These are phyloP conservation scores for Trichoderma pleuroti DNA, from an alignment of 2,329 filamentous ascomycete species.

Conservation along the genomic window DNA sequence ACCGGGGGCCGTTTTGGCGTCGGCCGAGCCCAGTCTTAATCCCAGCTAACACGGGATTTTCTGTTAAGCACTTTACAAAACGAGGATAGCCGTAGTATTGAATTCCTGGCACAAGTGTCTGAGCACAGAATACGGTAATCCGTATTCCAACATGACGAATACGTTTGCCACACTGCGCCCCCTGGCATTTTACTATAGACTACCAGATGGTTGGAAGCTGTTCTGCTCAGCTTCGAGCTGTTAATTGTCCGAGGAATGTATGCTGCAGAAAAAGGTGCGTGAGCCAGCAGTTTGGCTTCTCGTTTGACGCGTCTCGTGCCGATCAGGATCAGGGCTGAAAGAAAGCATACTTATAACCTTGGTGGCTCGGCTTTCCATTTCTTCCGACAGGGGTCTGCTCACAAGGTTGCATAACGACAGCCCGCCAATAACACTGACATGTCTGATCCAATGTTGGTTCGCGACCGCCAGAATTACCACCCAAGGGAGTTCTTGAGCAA, in stretches of 20 bases:
- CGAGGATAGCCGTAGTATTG: neutral
- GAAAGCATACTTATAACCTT: neutral
- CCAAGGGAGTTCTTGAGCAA: neutral
- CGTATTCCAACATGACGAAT: neutral
- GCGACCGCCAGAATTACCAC: neutral
- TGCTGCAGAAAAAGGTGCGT: neutral
- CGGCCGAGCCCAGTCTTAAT: neutral
- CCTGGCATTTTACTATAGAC: neutral
- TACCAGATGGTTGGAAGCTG: neutral
- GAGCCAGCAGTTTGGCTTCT: neutral
- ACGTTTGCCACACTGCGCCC: neutral
- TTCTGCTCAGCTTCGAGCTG: neutral
- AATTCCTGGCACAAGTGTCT: neutral
- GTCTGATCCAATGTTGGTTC: neutral
- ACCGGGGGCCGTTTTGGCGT: neutral
- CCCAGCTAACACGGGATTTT: neutral
- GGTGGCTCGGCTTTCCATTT: neutral
- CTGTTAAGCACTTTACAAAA: neutral
- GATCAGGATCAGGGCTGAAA: neutral
- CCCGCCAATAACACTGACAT: neutral
- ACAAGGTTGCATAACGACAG: neutral
- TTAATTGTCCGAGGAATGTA: neutral
- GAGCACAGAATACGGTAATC: neutral
- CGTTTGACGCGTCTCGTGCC: neutral
- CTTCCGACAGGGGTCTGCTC: neutral